phyloP scores from a whole-genome alignment of 129 eudicot species.

The Tanacetum coccineum region DNA sequence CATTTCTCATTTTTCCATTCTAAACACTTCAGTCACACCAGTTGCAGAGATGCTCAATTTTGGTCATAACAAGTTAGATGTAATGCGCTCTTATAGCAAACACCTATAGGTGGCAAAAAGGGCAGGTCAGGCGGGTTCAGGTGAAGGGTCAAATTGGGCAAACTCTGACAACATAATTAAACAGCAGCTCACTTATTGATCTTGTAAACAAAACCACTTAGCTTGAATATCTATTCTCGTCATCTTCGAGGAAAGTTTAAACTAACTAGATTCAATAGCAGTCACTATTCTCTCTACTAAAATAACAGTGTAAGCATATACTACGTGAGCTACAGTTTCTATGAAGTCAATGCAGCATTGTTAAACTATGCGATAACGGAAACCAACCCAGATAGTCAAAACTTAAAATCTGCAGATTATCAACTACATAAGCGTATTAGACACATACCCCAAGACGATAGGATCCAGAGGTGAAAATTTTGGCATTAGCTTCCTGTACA shows the following conservation, averaged over 20 bases:
- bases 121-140: too few species aligned
- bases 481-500: constrained; percentile 95
- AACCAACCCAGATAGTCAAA: neutral
- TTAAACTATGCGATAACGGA: neutral
- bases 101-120: too few species aligned
- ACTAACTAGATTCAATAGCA: neutral
- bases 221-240: too few species aligned
- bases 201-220: neutral
- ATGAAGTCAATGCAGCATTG: neutral
- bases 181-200: neutral
- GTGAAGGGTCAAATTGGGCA: too few species aligned
- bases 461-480: constrained; percentile 95
- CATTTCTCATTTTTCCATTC: too few species aligned
- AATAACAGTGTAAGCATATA: neutral
- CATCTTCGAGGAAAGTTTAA: neutral
- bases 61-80: too few species aligned
- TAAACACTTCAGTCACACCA: too few species aligned
- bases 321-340: neutral
- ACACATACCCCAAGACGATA: constrained; percentile 86
- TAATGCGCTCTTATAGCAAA: too few species aligned
- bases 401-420: neutral
- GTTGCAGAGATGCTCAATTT: too few species aligned
- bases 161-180: neutral
- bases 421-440: neutral
- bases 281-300: neutral